Base-by-base conservation (phyloP, 164 flowering plant genomes). In the Magnolia kwangsiensis region DNA sequence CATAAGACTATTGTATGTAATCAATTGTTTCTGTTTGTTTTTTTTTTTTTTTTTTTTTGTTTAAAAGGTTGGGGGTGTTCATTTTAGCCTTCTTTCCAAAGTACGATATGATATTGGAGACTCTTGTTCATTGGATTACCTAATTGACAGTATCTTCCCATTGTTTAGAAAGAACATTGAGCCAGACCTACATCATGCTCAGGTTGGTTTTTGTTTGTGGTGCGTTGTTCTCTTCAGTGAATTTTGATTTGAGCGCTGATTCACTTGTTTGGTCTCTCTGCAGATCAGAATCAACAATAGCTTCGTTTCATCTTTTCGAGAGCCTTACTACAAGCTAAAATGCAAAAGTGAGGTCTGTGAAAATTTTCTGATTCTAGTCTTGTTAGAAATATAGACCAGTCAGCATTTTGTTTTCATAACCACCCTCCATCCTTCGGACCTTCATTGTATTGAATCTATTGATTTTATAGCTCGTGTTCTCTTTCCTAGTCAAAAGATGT, bases 211-310 rank as follows among this genome's bases (percentile, higher is more conserved):
- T 78, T 74, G 70, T 69, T 31, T 78, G 8, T 69, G 61, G n/a
- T 49, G 50, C 51, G 10, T 63, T 45, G 67, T 27, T 18, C 45
- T 50, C 59, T 21, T 20, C 63, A 27, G 49, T 37, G 18, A 24
- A 1, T 59, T 64, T 51, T 72, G 63, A 50, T 67, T 24, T 64
- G 3, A 19, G 10, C 64, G 19, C 69, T 63, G 24, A 74, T 74
- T 79, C 65, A 49, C 37, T 51, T 73, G 79, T 74, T 67, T 67
- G 75, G 16, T 78, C 71, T 51, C 76, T 75, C 20, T 86, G 91
- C 97, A 96, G 99, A 94, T 96, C 78, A 88, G 99, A 81, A 96
- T 96, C 80, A 96, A 96, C 82, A 96, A 96, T 90, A 92, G 98
- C 85, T 96, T 92, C 84, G 98, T 90, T 67, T 94, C 98, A 74